Base-by-base conservation (phyloP, 805 yeast genomes). In the Dipodascus albidus region DNA sequence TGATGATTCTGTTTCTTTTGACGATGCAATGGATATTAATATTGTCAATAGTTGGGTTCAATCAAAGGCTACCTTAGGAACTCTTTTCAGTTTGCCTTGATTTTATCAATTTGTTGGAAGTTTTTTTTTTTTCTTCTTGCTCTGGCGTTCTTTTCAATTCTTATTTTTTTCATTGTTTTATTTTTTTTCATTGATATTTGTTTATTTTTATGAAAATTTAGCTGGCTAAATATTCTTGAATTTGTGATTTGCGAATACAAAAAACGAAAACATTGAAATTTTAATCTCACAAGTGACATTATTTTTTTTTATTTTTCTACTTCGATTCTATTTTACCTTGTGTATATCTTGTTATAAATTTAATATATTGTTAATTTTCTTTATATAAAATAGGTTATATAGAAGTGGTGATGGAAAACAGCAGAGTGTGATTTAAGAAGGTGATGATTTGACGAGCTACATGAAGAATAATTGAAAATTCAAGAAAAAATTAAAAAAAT, bases 1-100 rank as follows among this genome's bases (percentile, higher is more conserved):
- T 53, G 83, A 79, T 63, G 81, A 75, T 61, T 33, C 54, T 49
- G 67, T 71, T 49, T 72, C 72, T 59, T 83, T 84, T 63, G 75
- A 69, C 58, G 64, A 79, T 49, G 66, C 80, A 48, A 74, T 89
- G 59, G 77, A 74, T 61, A 63, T 76, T 38, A 71, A 69, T 57
- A 80, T 83, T 52, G 87, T 88, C 52, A 49, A 57, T 54, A 54
- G 54, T 42, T 63, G 67, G 67, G 51, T 61, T 52, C 31, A 51
- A 44, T 53, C 58, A 50, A 67, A 81, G 49, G 67, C 80, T 49
- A 74, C 87, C 60, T 74, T 74, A 60, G 60, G 76, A 24, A 70
- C 71, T 53, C 79, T 49, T 21, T 62, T 60, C 27, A 47, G 27
- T n/a, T 17, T 38, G 17, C 44, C 44, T 3, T n/a, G n/a, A 17